Evolutionary conservation across 2,329 filamentous ascomycete genomes (phyloP).

Genomic region (Pestalotiopsis fici): DNA sequence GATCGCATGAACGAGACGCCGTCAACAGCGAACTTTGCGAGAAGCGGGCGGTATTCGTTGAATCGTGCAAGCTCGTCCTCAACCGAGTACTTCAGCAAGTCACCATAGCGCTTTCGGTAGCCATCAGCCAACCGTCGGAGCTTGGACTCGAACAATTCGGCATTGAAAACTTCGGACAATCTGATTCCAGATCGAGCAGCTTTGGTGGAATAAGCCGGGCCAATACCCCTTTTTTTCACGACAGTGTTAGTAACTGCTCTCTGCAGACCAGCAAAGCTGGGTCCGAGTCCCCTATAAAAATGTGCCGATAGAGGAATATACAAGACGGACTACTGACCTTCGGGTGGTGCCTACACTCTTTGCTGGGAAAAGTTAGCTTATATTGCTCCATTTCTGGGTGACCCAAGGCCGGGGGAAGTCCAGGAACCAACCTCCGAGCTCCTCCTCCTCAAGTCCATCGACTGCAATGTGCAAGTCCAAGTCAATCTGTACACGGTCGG

Average conservation of each 20-base stretch:
- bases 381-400: background rate
- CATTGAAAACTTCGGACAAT: constrained; percentile 68
- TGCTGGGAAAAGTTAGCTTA: background rate
- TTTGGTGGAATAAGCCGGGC: constrained; percentile 51
- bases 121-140: constrained; percentile 61
- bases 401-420: no score
- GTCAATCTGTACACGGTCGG: constrained; percentile 62
- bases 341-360: constrained; percentile 39
- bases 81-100: constrained; percentile 64
- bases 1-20: constrained; percentile 63
- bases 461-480: constrained; percentile 65
- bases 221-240: constrained; percentile 34
- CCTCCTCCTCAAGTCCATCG: constrained; percentile 66
- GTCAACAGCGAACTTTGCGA: constrained; percentile 69
- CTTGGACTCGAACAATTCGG: constrained; percentile 66
- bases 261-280: no score
- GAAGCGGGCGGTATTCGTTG: constrained; percentile 64
- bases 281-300: no score
- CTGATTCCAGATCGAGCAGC: constrained; percentile 67
- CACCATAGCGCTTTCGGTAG: constrained; percentile 58
- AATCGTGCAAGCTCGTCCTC: constrained; percentile 66
- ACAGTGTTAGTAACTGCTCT: no score
- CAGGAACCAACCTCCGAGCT: constrained; percentile 34
- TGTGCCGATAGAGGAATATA: no score
- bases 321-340: no score